Evolutionary conservation across 2,329 filamentous ascomycete species (phyloP).

Genomic region (Cladophialophora bantiana): DNA sequence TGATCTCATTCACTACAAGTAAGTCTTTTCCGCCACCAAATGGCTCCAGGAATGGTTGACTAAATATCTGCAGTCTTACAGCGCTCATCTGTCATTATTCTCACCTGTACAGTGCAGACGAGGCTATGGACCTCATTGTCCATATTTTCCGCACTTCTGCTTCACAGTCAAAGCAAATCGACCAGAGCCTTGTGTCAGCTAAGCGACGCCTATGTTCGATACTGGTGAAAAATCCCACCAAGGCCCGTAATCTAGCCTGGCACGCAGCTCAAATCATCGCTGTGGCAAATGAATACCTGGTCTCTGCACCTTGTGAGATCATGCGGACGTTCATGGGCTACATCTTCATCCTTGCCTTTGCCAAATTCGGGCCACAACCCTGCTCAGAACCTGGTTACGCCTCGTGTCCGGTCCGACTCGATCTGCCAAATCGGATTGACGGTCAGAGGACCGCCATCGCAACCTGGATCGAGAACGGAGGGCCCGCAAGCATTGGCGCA

Average conservation of each 20-base stretch:
- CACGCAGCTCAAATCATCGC: slow-evolving; percentile 50
- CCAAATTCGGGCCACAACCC: slow-evolving; percentile 31
- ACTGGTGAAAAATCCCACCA: slow-evolving; percentile 27
- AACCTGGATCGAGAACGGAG: slow-evolving; percentile 33
- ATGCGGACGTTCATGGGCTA: slow-evolving; percentile 37
- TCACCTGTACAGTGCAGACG: slow-evolving; percentile 35
- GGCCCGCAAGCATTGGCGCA: slow-evolving; percentile 29
- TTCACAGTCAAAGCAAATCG: slow-evolving; percentile 22
- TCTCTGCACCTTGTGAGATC: slow-evolving; percentile 42
- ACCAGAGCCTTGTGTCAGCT: slow-evolving; percentile 25
- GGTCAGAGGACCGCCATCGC: slow-evolving; percentile 26
- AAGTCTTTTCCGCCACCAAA: slow-evolving; percentile 10
- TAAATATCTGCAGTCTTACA: slow-evolving; percentile 20
- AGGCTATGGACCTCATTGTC: slow-evolving; percentile 34
- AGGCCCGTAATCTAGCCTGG: slow-evolving; percentile 35
- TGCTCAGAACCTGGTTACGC: slow-evolving; percentile 9
- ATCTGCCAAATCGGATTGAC: slow-evolving; percentile 27
- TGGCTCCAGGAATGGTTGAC: slow-evolving; percentile 3
- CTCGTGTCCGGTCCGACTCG: slow-evolving; percentile 27
- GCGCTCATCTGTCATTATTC: slow-evolving; percentile 36
- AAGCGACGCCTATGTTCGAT: slow-evolving; percentile 29
- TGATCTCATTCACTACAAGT: slow-evolving; percentile 37
- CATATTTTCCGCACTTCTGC: slow-evolving; percentile 33
- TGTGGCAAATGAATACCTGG: slow-evolving; percentile 57
- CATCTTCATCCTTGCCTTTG: slow-evolving; percentile 35